Evolutionary conservation across 805 yeast species (phyloP).

Genomic region (Candida vaughaniae): DNA sequence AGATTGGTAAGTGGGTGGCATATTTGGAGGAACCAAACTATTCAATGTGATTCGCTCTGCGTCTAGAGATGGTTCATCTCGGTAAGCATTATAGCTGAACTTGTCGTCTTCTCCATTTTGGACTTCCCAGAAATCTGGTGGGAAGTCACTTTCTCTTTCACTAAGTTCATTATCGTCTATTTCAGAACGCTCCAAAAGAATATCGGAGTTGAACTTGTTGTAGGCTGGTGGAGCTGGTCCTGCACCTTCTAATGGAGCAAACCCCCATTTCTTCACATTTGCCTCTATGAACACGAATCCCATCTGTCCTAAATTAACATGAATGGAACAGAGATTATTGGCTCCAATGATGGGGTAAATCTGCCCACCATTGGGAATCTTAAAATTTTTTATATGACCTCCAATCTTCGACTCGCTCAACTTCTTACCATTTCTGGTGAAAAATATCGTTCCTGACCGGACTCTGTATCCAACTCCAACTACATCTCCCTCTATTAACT

Average conservation of each 20-base stretch:
- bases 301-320: conserved; percentile 83
- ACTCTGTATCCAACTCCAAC: conserved; percentile 89
- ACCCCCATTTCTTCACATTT: conserved; percentile 93
- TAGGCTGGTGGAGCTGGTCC: conserved; percentile 95
- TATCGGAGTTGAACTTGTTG: conserved; percentile 74
- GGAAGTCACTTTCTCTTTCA: conserved; percentile 49
- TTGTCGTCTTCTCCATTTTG: conserved; percentile 24
- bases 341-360: conserved; percentile 91
- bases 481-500: conserved; percentile 78
- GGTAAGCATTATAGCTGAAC: conserved; percentile 38
- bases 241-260: conserved; percentile 84
- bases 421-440: conserved; percentile 92
- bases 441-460: conserved; percentile 81
- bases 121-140: conserved; percentile 55
- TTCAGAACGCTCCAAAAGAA: conserved; percentile 67
- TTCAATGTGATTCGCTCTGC: conserved; percentile 41
- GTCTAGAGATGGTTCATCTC: conserved; percentile 36
- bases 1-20: conserved; percentile 37
- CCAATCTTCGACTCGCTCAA: conserved; percentile 78
- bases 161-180: conserved; percentile 43
- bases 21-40: conserved; percentile 31
- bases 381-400: conserved; percentile 74
- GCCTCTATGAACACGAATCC: conserved; percentile 92
- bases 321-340: conserved; percentile 74
- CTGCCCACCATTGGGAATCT: conserved; percentile 42